A percentile compares a stretch with the other conserved stretches of the same genome.
Evolutionary conservation across 306 rosid genomes (phyloP).

Genomic region (Neltuma alba): DNA sequence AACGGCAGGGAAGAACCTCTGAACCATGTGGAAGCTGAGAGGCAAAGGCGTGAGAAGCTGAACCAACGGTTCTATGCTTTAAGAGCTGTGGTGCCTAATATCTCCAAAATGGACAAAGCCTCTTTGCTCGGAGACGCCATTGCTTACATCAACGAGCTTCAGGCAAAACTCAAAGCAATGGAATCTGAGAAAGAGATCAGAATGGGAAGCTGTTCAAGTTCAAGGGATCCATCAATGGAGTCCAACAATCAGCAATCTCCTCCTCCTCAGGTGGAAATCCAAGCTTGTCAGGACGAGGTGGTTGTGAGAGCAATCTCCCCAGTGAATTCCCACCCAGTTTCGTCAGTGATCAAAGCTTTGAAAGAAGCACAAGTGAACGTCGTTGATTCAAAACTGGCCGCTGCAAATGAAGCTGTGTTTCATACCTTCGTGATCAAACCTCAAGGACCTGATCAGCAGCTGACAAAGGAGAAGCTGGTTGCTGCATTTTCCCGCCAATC

Average conservation of each 20-base stretch:
- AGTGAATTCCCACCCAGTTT: conserved; percentile 72
- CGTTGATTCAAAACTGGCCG: conserved; percentile 64
- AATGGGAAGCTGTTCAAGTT: conserved; percentile 42
- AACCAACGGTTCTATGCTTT: conserved; percentile 94
- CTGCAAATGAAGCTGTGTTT: conserved; percentile 61
- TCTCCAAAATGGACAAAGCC: conserved; percentile 98
- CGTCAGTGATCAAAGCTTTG: conserved; percentile 69
- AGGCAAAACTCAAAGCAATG: conserved; percentile 67
- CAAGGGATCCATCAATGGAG: conserved; percentile 50
- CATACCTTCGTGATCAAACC: conserved; percentile 81
- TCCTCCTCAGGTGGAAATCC: conserved; percentile 64
- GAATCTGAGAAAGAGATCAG: conserved; percentile 61
- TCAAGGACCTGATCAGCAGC: conserved; percentile 63
- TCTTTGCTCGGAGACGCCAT: conserved; percentile 94
- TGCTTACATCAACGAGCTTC: conserved; percentile 85
- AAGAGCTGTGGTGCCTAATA: conserved; percentile 95
- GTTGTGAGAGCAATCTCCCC: conserved; percentile 71
- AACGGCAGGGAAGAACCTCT: conserved; percentile 95
- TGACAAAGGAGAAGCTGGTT: conserved; percentile 80
- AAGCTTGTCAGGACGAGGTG: conserved; percentile 63
- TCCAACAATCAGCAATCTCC: conserved; percentile 36
- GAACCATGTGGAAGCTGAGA: conserved; percentile 98
- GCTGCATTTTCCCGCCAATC: conserved; percentile 76
- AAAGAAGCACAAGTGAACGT: conserved; percentile 60
- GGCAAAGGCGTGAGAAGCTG: conserved; percentile 94